A percentile compares a stretch with the other conserved stretches of the same genome.
Conservation (phyloP, 2,329 filamentous ascomycete genomes). For the Clarireedia paspali region DNA sequence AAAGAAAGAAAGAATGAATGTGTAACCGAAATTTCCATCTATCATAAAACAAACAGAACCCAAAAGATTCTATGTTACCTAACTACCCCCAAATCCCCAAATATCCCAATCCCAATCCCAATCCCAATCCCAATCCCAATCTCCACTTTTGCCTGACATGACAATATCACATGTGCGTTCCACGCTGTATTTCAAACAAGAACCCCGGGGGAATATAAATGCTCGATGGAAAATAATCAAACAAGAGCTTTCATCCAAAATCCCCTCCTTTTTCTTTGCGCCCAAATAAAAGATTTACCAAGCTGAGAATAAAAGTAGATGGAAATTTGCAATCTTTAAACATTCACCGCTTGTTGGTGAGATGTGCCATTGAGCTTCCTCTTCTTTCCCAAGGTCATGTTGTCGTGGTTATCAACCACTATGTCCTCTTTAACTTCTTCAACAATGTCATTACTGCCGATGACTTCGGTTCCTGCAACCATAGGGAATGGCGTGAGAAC, state of each 20-base stretch:
- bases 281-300: background rate
- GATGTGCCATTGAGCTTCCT: conserved; percentile 4
- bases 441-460: conserved; percentile 31
- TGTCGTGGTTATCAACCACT: conserved; percentile 17
- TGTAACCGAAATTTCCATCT: no score
- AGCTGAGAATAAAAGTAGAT: background rate
- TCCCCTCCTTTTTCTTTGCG: background rate
- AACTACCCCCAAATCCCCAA: no score
- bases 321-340: background rate
- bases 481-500: conserved; percentile 62
- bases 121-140: no score
- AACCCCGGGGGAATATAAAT: no score
- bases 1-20: no score
- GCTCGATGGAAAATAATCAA: no score
- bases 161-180: no score
- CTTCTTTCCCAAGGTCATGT: conserved; percentile 25
- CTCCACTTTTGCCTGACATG: no score
- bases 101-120: no score
- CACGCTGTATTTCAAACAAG: no score
- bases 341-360: background rate
- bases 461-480: conserved; percentile 47
- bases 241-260: background rate
- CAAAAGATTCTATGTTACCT: no score
- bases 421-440: conserved; percentile 27
- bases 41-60: no score